Conservation (phyloP, 192 early-diverging fungal genomes). For the Entomortierella parvispora region DNA sequence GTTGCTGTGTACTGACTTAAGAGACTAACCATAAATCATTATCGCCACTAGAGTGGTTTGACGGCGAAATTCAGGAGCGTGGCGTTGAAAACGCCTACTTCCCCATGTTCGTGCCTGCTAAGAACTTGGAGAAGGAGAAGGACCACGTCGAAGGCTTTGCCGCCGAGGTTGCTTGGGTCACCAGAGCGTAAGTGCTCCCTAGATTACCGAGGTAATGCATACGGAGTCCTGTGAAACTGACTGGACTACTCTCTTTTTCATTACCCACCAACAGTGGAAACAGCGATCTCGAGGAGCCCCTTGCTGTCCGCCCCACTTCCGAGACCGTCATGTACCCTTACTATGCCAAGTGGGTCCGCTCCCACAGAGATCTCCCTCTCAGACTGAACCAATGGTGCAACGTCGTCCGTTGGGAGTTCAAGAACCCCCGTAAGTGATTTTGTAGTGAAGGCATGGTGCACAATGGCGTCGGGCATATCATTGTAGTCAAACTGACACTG, state of each 20-base stretch:
- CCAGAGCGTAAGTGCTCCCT: slow-evolving; percentile 75
- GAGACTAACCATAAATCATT: no score
- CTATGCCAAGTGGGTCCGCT: slow-evolving; percentile 98
- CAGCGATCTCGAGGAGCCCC: slow-evolving; percentile 92
- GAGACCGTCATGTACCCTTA: slow-evolving; percentile 99
- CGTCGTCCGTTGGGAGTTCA: slow-evolving; percentile 99
- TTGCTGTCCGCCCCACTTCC: slow-evolving; percentile 98
- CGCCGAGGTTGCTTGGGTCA: slow-evolving; percentile 99
- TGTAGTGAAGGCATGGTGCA: not conserved
- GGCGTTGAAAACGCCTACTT: slow-evolving; percentile 99
- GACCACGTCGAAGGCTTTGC: slow-evolving; percentile 99
- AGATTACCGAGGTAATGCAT: not conserved
- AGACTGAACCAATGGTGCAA: slow-evolving; percentile 99
- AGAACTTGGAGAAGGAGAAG: slow-evolving; percentile 94
- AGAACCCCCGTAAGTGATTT: slow-evolving; percentile 94
- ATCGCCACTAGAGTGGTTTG: slow-evolving; percentile 84
- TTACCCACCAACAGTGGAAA: slow-evolving; percentile 62
- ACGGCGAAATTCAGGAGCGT: slow-evolving; percentile 85
- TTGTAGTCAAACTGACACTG: not conserved
- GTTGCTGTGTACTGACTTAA: not conserved
- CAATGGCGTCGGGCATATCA: not conserved
- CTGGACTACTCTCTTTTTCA: not conserved
- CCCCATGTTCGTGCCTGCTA: slow-evolving; percentile 97
- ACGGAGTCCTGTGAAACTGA: not conserved
- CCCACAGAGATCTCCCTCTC: slow-evolving; percentile 96